Percentiles rank a stretch among this genome's conserved stretches.
These are phyloP conservation scores for Penicillium coprophilum DNA, from an alignment of 495 filamentous ascomycete species.

Conservation along the genomic window DNA sequence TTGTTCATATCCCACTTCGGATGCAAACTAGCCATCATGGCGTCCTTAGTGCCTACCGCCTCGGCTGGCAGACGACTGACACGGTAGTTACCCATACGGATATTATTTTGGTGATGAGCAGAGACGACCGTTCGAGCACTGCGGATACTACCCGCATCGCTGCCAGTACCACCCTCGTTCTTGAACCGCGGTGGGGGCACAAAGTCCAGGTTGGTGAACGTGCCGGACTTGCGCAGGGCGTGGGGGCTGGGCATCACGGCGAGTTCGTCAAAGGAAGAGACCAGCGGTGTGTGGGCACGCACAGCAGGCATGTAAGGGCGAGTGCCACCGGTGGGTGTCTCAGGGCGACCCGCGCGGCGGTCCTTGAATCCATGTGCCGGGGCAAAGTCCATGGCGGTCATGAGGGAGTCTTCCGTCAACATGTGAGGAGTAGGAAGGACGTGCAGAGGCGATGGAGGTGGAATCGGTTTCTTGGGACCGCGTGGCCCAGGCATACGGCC, in stretches of 20 bases:
- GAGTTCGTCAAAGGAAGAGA: constrained; percentile 84
- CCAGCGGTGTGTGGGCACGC: constrained; percentile 71
- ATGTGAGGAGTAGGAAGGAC: constrained; percentile 83
- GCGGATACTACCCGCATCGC: constrained; percentile 87
- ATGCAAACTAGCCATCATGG: constrained; percentile 67
- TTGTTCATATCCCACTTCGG: constrained; percentile 72
- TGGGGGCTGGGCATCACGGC: constrained; percentile 86
- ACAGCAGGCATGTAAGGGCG: constrained; percentile 70
- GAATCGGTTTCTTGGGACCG: constrained; percentile 59
- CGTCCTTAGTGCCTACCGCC: constrained; percentile 76
- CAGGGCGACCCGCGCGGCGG: constrained; percentile 68
- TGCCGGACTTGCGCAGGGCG: constrained; percentile 80
- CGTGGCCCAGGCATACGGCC: constrained; percentile 50
- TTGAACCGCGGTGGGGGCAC: constrained; percentile 88
- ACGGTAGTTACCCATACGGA: constrained; percentile 86
- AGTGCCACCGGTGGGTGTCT: constrained; percentile 75
- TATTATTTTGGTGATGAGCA: constrained; percentile 64
- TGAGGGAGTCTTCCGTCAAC: constrained; percentile 79
- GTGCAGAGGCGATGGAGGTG: constrained; percentile 71
- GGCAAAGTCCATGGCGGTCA: constrained; percentile 80
- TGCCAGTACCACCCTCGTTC: constrained; percentile 67
- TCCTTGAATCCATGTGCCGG: constrained; percentile 71
- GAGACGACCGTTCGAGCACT: constrained; percentile 83
- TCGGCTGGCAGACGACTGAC: constrained; percentile 82
- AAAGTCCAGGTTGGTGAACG: constrained; percentile 90